Conservation (phyloP, 2,329 filamentous ascomycete genomes). For the Hypoxylon sp. region DNA sequence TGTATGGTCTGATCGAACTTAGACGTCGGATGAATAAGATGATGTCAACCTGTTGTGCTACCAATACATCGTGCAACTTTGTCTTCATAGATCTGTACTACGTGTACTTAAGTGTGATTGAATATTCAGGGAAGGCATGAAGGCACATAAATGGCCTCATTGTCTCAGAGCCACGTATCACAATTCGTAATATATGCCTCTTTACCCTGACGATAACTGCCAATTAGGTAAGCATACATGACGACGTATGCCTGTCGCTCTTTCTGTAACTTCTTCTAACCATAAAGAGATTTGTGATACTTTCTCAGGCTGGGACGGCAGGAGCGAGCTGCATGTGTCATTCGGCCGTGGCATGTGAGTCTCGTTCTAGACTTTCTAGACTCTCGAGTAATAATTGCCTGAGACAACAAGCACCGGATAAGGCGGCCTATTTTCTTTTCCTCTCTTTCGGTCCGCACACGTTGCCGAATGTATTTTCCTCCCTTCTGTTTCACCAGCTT, state of each 20-base stretch:
- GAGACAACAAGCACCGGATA: constrained; percentile 12
- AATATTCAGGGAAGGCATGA: neutral
- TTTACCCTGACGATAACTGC: constrained; percentile 32
- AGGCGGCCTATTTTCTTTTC: constrained; percentile 4
- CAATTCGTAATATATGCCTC: constrained; percentile 18
- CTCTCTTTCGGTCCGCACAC: neutral
- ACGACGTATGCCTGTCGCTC: constrained; percentile 11
- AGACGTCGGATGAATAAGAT: constrained; percentile 6
- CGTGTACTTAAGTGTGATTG: constrained; percentile 10
- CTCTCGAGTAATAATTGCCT: constrained; percentile 4
- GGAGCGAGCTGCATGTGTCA: constrained; percentile 26
- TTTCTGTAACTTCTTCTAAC: constrained; percentile 18
- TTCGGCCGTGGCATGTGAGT: constrained; percentile 40
- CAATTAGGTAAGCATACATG: constrained; percentile 19
- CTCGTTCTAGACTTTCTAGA: constrained; percentile 9
- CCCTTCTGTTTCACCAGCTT: constrained; percentile 3
- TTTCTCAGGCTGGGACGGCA: constrained; percentile 17
- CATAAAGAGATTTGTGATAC: constrained; percentile 19
- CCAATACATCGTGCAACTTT: neutral
- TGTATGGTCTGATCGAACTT: neutral
- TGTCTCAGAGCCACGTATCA: constrained; percentile 26
- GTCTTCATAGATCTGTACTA: neutral
- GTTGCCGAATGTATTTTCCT: neutral
- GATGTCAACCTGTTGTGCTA: constrained; percentile 16
- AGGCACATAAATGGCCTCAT: constrained; percentile 13